Evolutionary conservation across 2,329 filamentous ascomycete species (phyloP), one percentile per base, ranked within the genome.

Genomic region (Cladosporium colombiae): DNA sequence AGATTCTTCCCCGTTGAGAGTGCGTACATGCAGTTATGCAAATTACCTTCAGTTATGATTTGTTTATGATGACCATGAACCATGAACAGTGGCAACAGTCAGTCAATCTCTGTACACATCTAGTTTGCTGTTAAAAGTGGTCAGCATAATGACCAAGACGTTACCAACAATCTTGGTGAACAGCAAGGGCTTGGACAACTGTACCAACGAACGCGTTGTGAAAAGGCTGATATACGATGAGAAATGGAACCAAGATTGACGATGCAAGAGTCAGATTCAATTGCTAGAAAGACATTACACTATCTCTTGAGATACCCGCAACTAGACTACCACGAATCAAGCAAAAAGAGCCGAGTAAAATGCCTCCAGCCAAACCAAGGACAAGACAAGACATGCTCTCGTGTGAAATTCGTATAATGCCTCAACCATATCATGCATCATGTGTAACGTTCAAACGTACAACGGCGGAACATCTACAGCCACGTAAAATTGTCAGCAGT

Each of bases 391-490:
- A 59, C 23, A 59, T 59, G 37, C 33, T 35, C 25, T 29, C 21
- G 23, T 27, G 27, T 44, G 23, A n/a, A 11, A 23, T 29, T 46
- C 14, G 37, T 29, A 44, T 46, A 6, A 40, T 59, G 13, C 35
- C 56, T 27, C 21, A 27, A 37, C 25, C 56, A 59, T 46, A 23
- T 59, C 35, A 59, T 44, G 35, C 56, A 59, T 21, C 37, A 27
- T 33, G 25, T 31, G 35, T 46, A 59, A 25, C 55, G 25, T 27
- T 65, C 63, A 65, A 44, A 65, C 56, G 40, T 60, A 65, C 55
- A 65, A 49, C 18, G 21, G 55, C 18, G 49, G 55, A 31, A 53
- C 46, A 29, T 65, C 63, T 65, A 46, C n/a, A n/a, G 33, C n/a
- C 29, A 25, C 18, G 6, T 21, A 16, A 40, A 13, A 8, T 37